phyloP scores from a whole-genome alignment of 108 stramenopile species.

The Stephanodiscus minutulus region DNA sequence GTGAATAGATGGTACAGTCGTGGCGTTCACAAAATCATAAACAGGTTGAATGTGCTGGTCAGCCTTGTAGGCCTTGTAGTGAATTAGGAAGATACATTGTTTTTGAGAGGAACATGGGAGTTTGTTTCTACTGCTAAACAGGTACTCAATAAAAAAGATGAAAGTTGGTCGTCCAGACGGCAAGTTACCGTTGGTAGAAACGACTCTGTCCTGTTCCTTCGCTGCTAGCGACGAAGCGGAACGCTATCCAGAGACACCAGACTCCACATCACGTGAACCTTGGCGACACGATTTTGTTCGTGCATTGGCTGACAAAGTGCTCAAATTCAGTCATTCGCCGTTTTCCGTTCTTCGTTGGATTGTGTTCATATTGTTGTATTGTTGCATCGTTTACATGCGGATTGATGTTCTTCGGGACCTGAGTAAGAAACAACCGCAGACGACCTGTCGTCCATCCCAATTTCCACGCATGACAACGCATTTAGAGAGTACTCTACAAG shows the following conservation, averaged over 20 bases:
- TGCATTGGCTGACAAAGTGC: background rate
- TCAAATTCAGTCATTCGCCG: background rate
- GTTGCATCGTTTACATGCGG: constrained; percentile 2
- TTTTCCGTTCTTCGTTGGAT: background rate
- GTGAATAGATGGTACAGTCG: no score
- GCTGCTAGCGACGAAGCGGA: background rate
- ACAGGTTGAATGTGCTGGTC: no score
- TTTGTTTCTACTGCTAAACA: no score
- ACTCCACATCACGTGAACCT: constrained; percentile 1
- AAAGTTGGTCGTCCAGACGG: background rate
- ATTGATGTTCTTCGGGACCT: background rate
- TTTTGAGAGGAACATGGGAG: no score
- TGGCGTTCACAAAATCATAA: no score
- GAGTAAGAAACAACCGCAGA: background rate
- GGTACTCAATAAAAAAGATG: no score
- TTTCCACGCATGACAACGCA: background rate
- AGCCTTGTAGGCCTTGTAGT: no score
- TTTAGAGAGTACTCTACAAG: background rate
- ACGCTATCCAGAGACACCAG: background rate
- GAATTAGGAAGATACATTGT: no score
- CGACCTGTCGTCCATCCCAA: background rate
- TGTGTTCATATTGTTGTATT: background rate
- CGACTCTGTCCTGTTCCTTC: background rate
- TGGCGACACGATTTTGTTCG: background rate
- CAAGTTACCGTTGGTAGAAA: background rate